Evolutionary conservation across 2,329 filamentous ascomycete genomes (phyloP).

Genomic region (Penicillium occitanis): DNA sequence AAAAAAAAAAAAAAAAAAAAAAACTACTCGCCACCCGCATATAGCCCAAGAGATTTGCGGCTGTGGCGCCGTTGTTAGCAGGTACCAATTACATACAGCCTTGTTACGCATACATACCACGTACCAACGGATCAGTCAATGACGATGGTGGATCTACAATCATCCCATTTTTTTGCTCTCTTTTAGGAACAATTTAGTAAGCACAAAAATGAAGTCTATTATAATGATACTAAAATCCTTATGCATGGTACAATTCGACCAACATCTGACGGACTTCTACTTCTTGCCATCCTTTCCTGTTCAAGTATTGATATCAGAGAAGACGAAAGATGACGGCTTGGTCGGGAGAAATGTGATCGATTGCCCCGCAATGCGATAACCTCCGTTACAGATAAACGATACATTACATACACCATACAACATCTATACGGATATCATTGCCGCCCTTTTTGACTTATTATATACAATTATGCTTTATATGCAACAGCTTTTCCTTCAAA

Average conservation of each 20-base stretch:
- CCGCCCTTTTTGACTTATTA: background rate
- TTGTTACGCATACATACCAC: background rate
- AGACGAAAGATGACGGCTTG: background rate
- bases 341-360: background rate
- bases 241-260: background rate
- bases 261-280: background rate
- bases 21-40: background rate
- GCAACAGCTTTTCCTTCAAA: constrained; percentile 7
- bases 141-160: constrained; percentile 12
- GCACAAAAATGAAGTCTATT: background rate
- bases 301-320: background rate
- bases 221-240: background rate
- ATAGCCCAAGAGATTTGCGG: background rate
- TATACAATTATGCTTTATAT: constrained; percentile 4
- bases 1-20: no score
- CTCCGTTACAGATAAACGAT: background rate
- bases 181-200: background rate
- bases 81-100: background rate
- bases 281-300: background rate
- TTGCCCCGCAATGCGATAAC: constrained; percentile 8
- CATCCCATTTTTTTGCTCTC: background rate
- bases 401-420: constrained; percentile 9
- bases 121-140: background rate
- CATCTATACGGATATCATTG: background rate
- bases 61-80: background rate